Percentiles rank a stretch among this genome's conserved stretches.
Conservation (phyloP, 352 stramenopile genomes). For the Aphanomyces astaci region DNA sequence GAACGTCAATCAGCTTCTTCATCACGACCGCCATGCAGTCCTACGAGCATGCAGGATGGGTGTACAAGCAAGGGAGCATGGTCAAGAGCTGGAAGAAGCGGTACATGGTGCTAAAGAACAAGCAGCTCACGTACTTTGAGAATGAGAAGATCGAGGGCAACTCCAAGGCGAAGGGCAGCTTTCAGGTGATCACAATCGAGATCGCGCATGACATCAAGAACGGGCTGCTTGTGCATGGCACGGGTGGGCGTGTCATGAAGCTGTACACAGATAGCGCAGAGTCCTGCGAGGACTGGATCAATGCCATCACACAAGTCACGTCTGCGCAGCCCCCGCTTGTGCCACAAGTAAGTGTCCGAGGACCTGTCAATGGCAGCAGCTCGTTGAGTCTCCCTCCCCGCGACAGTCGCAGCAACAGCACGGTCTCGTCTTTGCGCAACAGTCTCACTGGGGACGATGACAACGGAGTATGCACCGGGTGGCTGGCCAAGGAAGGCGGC, state of each 20-base stretch:
- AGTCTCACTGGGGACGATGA: constrained; percentile 29
- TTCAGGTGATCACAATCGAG: constrained; percentile 81
- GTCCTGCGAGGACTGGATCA: constrained; percentile 58
- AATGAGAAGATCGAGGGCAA: constrained; percentile 45
- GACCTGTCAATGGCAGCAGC: not conserved
- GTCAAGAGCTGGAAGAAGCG: constrained; percentile 82
- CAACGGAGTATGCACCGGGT: constrained; percentile 58
- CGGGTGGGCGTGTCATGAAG: constrained; percentile 74
- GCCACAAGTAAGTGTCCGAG: not conserved
- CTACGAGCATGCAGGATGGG: constrained; percentile 58
- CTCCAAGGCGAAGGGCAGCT: constrained; percentile 70
- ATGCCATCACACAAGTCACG: constrained; percentile 66
- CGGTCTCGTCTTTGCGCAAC: not conserved
- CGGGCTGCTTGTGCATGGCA: constrained; percentile 67
- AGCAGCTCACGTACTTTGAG: constrained; percentile 80
- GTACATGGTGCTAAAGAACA: constrained; percentile 74
- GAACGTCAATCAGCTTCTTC: not conserved
- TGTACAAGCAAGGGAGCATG: constrained; percentile 77
- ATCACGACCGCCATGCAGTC: not conserved
- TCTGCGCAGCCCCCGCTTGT: not conserved
- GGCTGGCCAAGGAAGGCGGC: constrained; percentile 72
- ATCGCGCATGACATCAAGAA: constrained; percentile 76
- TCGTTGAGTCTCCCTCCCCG: not conserved
- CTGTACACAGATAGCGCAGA: constrained; percentile 76
- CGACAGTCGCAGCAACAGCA: not conserved